A percentile compares a stretch with the other conserved stretches of the same genome.
phyloP scores from a whole-genome alignment of 495 filamentous ascomycete species.

The Hypoxylon intermedium region DNA sequence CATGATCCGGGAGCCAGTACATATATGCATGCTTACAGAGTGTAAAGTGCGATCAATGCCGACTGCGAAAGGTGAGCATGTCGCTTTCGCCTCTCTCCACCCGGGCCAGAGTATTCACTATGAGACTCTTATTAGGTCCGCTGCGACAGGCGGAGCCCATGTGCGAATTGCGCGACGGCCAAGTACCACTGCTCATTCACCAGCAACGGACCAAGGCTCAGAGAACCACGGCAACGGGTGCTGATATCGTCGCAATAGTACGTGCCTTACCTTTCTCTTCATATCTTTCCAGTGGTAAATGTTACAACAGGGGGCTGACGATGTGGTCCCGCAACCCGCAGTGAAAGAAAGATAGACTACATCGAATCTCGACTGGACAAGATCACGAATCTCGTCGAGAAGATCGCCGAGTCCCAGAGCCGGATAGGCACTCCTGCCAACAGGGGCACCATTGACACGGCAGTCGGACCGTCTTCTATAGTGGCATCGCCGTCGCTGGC shows the following conservation, averaged over 20 bases:
- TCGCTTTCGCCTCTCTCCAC: conserved; percentile 57
- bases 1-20: neutral
- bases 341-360: conserved; percentile 68
- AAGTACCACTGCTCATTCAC: conserved; percentile 60
- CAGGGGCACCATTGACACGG: neutral
- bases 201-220: conserved; percentile 59
- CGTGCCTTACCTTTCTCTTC: conserved; percentile 5
- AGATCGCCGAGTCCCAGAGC: conserved; percentile 37
- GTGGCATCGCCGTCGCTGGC: neutral
- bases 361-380: conserved; percentile 63
- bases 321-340: conserved; percentile 27
- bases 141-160: conserved; percentile 67
- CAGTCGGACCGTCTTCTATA: neutral
- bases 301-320: no score
- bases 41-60: conserved; percentile 31
- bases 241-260: conserved; percentile 71
- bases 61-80: conserved; percentile 58
- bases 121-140: conserved; percentile 56
- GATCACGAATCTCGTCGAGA: conserved; percentile 59
- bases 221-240: conserved; percentile 62
- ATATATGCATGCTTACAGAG: neutral
- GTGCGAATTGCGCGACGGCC: conserved; percentile 65
- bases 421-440: conserved; percentile 2
- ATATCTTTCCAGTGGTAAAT: neutral
- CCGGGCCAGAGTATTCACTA: conserved; percentile 37